Evolutionary conservation across 176 grass and related monocot species (phyloP).

Genomic region (Lolium perenne): DNA sequence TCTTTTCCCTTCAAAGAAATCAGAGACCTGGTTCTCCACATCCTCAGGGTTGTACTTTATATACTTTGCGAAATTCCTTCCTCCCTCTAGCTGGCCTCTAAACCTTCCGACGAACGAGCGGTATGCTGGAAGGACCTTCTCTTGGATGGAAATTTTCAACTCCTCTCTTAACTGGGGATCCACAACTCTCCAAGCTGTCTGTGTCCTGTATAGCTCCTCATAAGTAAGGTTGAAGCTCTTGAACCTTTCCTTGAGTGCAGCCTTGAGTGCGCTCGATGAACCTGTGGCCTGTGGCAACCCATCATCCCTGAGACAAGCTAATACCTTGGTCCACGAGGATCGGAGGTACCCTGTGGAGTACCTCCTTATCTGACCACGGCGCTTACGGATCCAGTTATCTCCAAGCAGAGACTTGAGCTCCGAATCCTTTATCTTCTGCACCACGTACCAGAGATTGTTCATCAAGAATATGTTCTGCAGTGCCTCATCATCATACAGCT

Average conservation of each 20-base stretch:
- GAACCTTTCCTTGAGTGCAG: conserved; percentile 87
- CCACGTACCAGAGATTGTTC: conserved; percentile 93
- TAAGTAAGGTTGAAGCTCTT: conserved; percentile 90
- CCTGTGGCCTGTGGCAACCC: conserved; percentile 65
- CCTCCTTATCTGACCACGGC: conserved; percentile 78
- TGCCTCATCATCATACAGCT: conserved; percentile 79
- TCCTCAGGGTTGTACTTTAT: conserved; percentile 93
- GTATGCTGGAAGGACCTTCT: conserved; percentile 83
- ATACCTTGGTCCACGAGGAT: conserved; percentile 77
- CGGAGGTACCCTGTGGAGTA: conserved; percentile 84
- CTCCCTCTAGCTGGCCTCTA: conserved; percentile 71
- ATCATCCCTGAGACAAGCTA: conserved; percentile 86
- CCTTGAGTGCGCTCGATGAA: conserved; percentile 57
- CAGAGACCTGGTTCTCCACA: conserved; percentile 78
- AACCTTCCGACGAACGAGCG: conserved; percentile 82
- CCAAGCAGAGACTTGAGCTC: conserved; percentile 82
- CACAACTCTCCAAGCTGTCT: conserved; percentile 80
- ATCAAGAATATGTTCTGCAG: conserved; percentile 94
- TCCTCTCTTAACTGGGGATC: conserved; percentile 90
- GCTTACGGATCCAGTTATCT: conserved; percentile 89
- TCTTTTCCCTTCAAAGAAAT: conserved; percentile 89
- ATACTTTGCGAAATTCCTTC: conserved; percentile 62
- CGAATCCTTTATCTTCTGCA: conserved; percentile 92
- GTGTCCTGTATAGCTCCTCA: conserved; percentile 81
- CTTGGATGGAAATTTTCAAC: conserved; percentile 80